A percentile compares a stretch with the other conserved stretches of the same genome.
Conservation (phyloP, 148 eudicot genomes). For the Bassia scoparia region DNA sequence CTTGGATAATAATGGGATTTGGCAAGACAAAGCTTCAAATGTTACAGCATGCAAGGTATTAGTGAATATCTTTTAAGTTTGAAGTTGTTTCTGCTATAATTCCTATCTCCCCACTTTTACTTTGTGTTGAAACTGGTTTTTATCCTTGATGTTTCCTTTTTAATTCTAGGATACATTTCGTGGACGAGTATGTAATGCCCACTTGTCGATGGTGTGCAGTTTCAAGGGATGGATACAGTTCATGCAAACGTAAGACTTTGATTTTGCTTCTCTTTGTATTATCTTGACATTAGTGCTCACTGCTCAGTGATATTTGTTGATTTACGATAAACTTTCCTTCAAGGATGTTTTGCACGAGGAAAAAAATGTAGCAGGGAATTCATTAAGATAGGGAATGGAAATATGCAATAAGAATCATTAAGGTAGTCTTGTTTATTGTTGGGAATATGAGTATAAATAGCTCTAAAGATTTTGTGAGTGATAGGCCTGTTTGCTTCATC, state of each 20-base stretch:
- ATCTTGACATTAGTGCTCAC: background rate
- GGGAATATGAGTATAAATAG: too few relatives aligned
- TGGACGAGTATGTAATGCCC: constrained; percentile 98
- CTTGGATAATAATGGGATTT: constrained; percentile 82
- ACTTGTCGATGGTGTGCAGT: constrained; percentile 80
- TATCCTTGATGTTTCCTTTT: background rate
- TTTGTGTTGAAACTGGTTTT: background rate
- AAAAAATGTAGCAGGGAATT: too few relatives aligned
- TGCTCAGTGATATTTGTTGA: too few relatives aligned
- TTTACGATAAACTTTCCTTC: too few relatives aligned
- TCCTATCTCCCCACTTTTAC: constrained; percentile 1
- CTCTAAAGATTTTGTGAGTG: too few relatives aligned
- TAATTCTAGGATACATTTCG: constrained; percentile 80
- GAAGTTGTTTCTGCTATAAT: background rate
- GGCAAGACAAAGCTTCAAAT: constrained; percentile 80
- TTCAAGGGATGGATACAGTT: constrained; percentile 83
- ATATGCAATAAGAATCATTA: too few relatives aligned
- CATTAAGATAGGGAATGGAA: too few relatives aligned
- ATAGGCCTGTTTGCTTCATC: too few relatives aligned
- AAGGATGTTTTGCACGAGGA: too few relatives aligned
- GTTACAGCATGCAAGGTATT: constrained; percentile 90
- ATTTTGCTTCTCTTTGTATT: constrained; percentile 1
- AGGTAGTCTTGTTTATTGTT: too few relatives aligned
- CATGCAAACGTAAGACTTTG: constrained; percentile 62
- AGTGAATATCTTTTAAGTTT: background rate